Base-by-base conservation (phyloP, 495 filamentous ascomycete species). In the Hyaloscypha hepaticicola region DNA sequence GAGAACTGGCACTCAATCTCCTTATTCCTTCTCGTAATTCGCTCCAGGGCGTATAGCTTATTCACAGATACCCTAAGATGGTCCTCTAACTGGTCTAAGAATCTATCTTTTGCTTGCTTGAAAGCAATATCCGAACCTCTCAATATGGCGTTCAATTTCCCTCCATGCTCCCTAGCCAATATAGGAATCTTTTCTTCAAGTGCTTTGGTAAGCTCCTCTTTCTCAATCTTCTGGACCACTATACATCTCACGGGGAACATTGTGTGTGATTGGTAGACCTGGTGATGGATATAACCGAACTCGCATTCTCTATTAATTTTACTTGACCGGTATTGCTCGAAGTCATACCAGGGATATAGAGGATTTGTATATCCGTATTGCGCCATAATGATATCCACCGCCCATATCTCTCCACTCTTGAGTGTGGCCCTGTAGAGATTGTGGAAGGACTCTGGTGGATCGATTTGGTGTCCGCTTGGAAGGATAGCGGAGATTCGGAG, bases 401-500 rank as follows among this genome's bases (percentile, higher is more conserved):
- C 31, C 11, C 11, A 33, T 33, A 33, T 33, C 31, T 33, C 31
- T 33, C 11, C 11, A 33, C 11, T 33, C 31, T 33, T 41, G 45
- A 53, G 27, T 62, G 29, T 61, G 1, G 22, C 64, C 33, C 31
- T 62, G 29, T 63, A 53, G 27, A 53, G 25, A 49, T 60, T 61
- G 24, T 60, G 27, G 64, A 52, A 66, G 27, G 57, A 45, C 28
- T 66, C 21, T 59, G 53, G 61, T 59, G 53, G 61, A 59, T 58
- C 31, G 31, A 64, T 29, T 66, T 38, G 25, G 61, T 66, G 29
- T 68, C 28, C 28, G 29, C 57, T 29, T 19, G 31, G 64, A 52
- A 69, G 52, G 64, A 58, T 60, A 62, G 66, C 56, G 57, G 61
- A 59, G 53, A 64, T 64, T 64, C 53, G 53, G 53, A 64, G 61